Base-by-base conservation (phyloP, 2,329 filamentous ascomycete species). In the Phialophora macrospora region DNA sequence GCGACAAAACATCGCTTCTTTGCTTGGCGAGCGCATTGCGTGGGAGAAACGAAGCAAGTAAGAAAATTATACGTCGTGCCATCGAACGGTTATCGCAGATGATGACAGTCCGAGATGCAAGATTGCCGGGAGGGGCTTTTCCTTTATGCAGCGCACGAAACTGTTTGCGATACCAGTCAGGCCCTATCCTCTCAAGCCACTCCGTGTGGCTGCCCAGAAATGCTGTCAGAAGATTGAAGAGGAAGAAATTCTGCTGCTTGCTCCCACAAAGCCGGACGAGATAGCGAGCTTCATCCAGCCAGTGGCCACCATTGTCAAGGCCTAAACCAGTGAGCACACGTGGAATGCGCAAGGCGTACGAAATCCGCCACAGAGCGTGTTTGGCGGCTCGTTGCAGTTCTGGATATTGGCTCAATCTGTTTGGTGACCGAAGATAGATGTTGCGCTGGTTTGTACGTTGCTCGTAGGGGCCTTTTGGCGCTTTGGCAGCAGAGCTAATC, bases 191-290 rank as follows among this genome's bases (percentile, higher is more conserved):
- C 64, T 82, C 83, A 11, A 88, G 79, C 85, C 85, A 87, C 70
- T 87, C 84, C 0, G 84, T 86, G 69, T 87, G 85, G 49, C 82
- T 85, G 0, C 84, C 85, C 60, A 88, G 75, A 63, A 87, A 87
- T 1, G 84, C 84, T 1, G 85, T 87, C 32, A 87, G 76, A 12
- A 87, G 76, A 26, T 84, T 85, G 71, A 84, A 81, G 69, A 87
- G 84, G 74, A 87, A 87, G 71, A 85, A 85, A 59, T 84, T 85
- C 67, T 86, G 82, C 64, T 87, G 84, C 72, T 82, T 83, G 58
- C 81, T 79, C 34, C 83, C 84, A 49, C 84, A 80, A 69, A 80
- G 82, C 54, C 81, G 80, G n/a, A 82, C 81, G 49, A 87, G 82
- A 75, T 82, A 85, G 68, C 85, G 80, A 48, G 84, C 84, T 75